These are phyloP conservation scores for Puccinia sorghi DNA, from an alignment of 1,284 basidiomycete species.

Conservation along the genomic window DNA sequence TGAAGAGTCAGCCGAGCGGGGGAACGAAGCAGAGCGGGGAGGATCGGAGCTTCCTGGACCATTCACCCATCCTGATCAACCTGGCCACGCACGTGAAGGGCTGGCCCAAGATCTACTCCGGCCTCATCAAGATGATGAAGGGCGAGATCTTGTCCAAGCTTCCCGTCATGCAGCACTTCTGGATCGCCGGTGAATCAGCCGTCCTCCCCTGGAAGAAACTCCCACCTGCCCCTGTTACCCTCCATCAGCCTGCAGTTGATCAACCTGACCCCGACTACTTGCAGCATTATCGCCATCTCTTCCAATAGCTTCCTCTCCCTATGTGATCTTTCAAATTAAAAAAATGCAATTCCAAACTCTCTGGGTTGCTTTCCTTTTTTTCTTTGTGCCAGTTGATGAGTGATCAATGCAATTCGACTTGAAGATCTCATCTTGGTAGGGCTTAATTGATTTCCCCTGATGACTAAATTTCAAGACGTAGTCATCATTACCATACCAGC, in stretches of 20 bases:
- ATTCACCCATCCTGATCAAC: constrained; percentile 74
- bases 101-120: constrained; percentile 86
- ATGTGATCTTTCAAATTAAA: too few relatives aligned
- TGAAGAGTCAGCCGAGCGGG: background rate
- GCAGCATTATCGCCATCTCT: background rate
- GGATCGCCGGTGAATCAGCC: constrained; percentile 54
- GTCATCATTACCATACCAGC: too few relatives aligned
- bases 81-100: constrained; percentile 80
- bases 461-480: too few relatives aligned
- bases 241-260: background rate
- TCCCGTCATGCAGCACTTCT: constrained; percentile 95
- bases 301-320: background rate
- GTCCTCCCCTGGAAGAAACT: constrained; percentile 2
- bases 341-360: too few relatives aligned
- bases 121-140: constrained; percentile 94
- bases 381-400: too few relatives aligned
- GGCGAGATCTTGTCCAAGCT: constrained; percentile 91
- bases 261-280: background rate
- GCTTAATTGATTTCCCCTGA: too few relatives aligned
- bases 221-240: background rate
- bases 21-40: background rate
- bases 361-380: too few relatives aligned
- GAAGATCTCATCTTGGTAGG: too few relatives aligned
- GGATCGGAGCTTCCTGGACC: constrained; percentile 53
- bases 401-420: too few relatives aligned